Percentiles rank a stretch among this genome's conserved stretches.
Evolutionary conservation across 2,329 filamentous ascomycete species (phyloP).

Genomic region (Exserohilum rostratum): DNA sequence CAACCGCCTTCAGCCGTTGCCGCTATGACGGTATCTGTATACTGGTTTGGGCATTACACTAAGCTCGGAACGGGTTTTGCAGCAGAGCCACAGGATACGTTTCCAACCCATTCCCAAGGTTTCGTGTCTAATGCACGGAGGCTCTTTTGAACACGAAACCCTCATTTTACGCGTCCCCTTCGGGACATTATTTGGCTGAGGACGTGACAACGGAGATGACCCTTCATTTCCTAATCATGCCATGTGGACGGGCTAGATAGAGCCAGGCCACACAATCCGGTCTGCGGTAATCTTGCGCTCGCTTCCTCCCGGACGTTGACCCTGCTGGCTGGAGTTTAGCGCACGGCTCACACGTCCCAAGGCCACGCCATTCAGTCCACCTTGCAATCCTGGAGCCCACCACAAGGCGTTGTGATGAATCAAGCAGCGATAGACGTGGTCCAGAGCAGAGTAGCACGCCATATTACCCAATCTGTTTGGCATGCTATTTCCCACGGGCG

Average conservation of each 20-base stretch:
- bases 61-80: conserved; percentile 27
- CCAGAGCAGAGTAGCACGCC: conserved; percentile 25
- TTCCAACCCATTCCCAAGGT: conserved; percentile 36
- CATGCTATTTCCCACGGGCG: conserved; percentile 8
- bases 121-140: conserved; percentile 45
- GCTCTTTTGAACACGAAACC: conserved; percentile 40
- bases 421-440: conserved; percentile 23
- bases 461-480: conserved; percentile 8
- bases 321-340: conserved; percentile 42
- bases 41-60: conserved; percentile 37
- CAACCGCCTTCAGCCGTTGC: conserved; percentile 22
- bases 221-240: conserved; percentile 50
- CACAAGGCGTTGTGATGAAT: conserved; percentile 25
- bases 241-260: conserved; percentile 31
- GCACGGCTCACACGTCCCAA: conserved; percentile 32
- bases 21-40: conserved; percentile 37
- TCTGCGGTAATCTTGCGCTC: conserved; percentile 46
- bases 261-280: conserved; percentile 34
- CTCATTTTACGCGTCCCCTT: conserved; percentile 44
- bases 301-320: conserved; percentile 50
- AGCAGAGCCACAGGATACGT: conserved; percentile 19
- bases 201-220: conserved; percentile 39
- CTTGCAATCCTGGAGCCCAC: conserved; percentile 32
- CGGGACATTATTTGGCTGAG: conserved; percentile 38
- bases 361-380: conserved; percentile 25